Conservation (phyloP, 148 eudicot genomes). For the Oxyria digyna region DNA sequence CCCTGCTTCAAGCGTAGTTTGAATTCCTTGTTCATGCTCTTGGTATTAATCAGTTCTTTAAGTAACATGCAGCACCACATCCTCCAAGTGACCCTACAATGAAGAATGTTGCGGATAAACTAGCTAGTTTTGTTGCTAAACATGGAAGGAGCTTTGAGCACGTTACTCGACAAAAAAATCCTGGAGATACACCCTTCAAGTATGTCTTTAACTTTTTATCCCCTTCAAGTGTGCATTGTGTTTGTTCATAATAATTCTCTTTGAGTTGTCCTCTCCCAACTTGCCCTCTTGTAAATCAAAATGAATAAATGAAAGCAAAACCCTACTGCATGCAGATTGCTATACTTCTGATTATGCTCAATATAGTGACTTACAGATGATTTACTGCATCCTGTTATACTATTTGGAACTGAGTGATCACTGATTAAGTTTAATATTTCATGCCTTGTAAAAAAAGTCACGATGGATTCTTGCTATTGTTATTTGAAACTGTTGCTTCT, state of each 20-base stretch:
- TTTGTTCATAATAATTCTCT: neutral
- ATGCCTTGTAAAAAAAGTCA: neutral
- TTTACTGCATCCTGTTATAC: neutral
- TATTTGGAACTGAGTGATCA: neutral
- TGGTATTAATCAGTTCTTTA: constrained; percentile 94
- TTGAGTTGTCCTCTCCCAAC: neutral
- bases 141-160: constrained; percentile 90
- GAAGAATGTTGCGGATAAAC: constrained; percentile 92
- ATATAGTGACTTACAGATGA: neutral
- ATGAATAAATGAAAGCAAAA: neutral
- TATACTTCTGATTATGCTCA: neutral
- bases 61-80: constrained; percentile 98
- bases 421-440: neutral
- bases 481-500: neutral
- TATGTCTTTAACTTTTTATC: constrained; percentile 18
- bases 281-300: neutral
- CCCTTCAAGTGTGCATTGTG: neutral
- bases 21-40: constrained; percentile 85
- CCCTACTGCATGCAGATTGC: neutral
- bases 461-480: neutral
- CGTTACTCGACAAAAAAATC: constrained; percentile 85
- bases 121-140: constrained; percentile 97
- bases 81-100: constrained; percentile 89
- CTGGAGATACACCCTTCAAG: constrained; percentile 98
- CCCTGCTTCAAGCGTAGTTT: constrained; percentile 90